Base-by-base conservation (phyloP, 495 filamentous ascomycete genomes). In the Talaromyces thailandensis region DNA sequence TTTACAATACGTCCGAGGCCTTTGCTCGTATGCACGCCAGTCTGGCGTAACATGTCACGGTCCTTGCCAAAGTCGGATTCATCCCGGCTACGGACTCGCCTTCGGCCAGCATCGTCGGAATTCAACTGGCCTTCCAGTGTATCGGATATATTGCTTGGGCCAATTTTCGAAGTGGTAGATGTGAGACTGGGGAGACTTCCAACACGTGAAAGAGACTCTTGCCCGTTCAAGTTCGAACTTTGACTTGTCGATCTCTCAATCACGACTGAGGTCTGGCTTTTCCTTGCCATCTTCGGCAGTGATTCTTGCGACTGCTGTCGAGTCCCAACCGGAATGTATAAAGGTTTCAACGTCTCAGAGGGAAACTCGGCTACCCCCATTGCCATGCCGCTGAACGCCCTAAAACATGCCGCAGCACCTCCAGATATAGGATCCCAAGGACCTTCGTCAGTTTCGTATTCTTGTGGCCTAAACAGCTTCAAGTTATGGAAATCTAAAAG, bases 401-500 rank as follows among this genome's bases (percentile, higher is more conserved):
- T 48, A 21, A 48, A 18, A 9, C 16, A 18, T 48, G 43, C 43
- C 43, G 43, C 18, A 48, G 43, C 43, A 48, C 43, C n/a, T 48
- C 43, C 43, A 21, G 43, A 48, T 48, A 48, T 48, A 18, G 43
- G 43, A 48, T 48, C 43, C 43, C 43, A 48, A 21, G 43, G 43
- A 21, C 43, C 43, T 53, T 53, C 25, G 2, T 53, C 50, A 23
- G 50, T 53, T 50, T 78, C n/a, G n/a, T 53, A 53, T 28, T 28
- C 23, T 14, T 25, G 21, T 3, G 11, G 9, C 28, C 4, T 32
- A 18, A 53, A 9, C n/a, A 62, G 21, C 50, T 53, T 24, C 9
- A 53, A 1, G 50, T 53, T 11, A 14, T 53, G 24, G 24, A 28
- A 53, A 71, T 74, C 90, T 86, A 92, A 67, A 63, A 90, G 86